phyloP scores from a whole-genome alignment of 2,329 filamentous ascomycete genomes.

The Nemania sp. region DNA sequence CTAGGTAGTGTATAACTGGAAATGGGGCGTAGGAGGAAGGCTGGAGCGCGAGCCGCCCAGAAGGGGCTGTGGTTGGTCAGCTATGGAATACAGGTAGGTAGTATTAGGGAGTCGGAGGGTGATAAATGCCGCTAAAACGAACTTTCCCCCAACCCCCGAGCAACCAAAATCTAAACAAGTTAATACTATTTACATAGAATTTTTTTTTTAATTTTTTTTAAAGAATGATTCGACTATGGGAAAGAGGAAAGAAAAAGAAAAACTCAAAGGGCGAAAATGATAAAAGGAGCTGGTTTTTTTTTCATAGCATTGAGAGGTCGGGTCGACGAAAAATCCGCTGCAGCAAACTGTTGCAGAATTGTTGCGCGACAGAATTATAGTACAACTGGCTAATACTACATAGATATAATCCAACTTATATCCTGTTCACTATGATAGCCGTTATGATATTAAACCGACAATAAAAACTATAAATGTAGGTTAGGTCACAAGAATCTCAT shows the following conservation, averaged over 20 bases:
- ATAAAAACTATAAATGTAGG: not conserved
- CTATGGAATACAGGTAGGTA: constrained; percentile 13
- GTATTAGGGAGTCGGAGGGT: constrained; percentile 19
- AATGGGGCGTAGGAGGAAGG: constrained; percentile 28
- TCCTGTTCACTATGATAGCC: not conserved
- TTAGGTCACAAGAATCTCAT: not conserved
- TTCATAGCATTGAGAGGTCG: no score
- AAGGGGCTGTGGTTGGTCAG: constrained; percentile 32
- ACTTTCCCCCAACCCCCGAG: constrained; percentile 8
- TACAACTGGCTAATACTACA: no score
- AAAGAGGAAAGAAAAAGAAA: no score
- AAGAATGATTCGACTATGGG: no score
- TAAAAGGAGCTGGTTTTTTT: no score
- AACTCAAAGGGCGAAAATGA: no score
- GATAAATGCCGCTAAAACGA: constrained; percentile 34
- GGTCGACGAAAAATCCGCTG: no score
- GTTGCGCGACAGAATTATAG: no score
- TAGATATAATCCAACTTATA: no score
- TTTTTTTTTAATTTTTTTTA: no score
- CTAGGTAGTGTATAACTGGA: constrained; percentile 7
- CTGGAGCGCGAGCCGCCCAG: constrained; percentile 15
- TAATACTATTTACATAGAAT: no score
- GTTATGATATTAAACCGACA: not conserved
- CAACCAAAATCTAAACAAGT: not conserved
- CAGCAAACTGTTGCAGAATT: no score